phyloP scores from a whole-genome alignment of 1,284 basidiomycete species.

The Malassezia yamatoensis region DNA sequence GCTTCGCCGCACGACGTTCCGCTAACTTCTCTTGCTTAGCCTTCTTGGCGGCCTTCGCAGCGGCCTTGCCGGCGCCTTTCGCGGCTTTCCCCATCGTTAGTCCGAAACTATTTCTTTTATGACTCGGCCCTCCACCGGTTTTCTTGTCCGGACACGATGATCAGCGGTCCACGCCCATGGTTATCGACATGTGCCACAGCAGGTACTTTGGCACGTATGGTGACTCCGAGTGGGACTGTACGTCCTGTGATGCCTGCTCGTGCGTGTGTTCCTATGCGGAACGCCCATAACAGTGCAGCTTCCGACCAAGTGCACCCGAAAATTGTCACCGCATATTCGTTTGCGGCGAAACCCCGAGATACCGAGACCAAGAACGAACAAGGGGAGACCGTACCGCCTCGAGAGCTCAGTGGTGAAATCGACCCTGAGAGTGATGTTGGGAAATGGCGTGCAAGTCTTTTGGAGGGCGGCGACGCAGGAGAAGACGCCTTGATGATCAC shows the following conservation, averaged over 20 bases:
- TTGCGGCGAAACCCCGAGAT: constrained; percentile 60
- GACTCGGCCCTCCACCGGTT: not conserved
- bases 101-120: not conserved
- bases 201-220: constrained; percentile 15
- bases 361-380: constrained; percentile 16
- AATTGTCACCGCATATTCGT: constrained; percentile 65
- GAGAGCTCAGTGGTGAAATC: constrained; percentile 55
- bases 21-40: constrained; percentile 46
- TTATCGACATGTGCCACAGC: constrained; percentile 12
- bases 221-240: constrained; percentile 6
- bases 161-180: constrained; percentile 10
- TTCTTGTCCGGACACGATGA: constrained; percentile 5
- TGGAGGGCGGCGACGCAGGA: constrained; percentile 54
- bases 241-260: constrained; percentile 2
- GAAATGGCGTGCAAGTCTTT: constrained; percentile 57
- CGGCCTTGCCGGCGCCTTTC: constrained; percentile 39
- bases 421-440: constrained; percentile 57
- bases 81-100: constrained; percentile 40
- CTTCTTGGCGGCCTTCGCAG: constrained; percentile 44
- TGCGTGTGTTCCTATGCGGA: constrained; percentile 1
- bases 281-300: not conserved
- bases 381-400: constrained; percentile 10
- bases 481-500: constrained; percentile 51
- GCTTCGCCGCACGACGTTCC: constrained; percentile 35
- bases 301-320: constrained; percentile 16